A percentile compares a stretch with the other conserved stretches of the same genome.
These are phyloP conservation scores for Hymenochaete sp. DNA, from an alignment of 1,284 basidiomycete genomes.

Conservation along the genomic window DNA sequence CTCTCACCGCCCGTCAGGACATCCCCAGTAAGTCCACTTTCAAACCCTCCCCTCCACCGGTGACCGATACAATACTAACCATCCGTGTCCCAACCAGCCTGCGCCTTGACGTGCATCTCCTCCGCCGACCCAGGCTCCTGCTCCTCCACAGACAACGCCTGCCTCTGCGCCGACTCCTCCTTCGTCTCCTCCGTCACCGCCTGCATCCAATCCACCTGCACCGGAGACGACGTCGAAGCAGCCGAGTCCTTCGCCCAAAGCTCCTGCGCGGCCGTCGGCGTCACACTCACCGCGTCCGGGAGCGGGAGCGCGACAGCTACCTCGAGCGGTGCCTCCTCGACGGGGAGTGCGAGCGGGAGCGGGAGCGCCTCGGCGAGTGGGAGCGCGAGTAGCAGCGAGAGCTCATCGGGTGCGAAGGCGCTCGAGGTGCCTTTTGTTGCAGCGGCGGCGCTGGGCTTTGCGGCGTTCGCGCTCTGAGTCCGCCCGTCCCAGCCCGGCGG, in stretches of 20 bases:
- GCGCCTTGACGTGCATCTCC: slow-evolving; percentile 38
- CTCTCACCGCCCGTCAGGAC: slow-evolving; percentile 29
- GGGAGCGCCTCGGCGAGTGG: background rate
- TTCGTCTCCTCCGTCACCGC: slow-evolving; percentile 40
- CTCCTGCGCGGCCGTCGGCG: slow-evolving; percentile 44
- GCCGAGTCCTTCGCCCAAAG: slow-evolving; percentile 37
- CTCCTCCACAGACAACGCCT: slow-evolving; percentile 34
- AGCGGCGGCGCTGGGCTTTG: slow-evolving; percentile 34
- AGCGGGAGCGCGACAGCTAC: slow-evolving; percentile 14
- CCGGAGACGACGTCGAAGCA: slow-evolving; percentile 35
- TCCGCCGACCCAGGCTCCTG: slow-evolving; percentile 36
- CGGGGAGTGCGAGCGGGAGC: slow-evolving; percentile 1
- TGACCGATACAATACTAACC: background rate
- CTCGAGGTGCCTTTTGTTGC: slow-evolving; percentile 31
- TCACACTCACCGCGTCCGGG: slow-evolving; percentile 32
- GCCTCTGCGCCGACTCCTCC: slow-evolving; percentile 39
- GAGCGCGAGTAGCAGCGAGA: background rate
- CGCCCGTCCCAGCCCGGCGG: no score
- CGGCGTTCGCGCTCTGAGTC: slow-evolving; percentile 32
- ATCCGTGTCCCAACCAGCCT: slow-evolving; percentile 30
- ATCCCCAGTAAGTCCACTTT: slow-evolving; percentile 37
- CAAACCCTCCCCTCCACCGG: background rate
- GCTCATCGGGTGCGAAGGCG: slow-evolving; percentile 22
- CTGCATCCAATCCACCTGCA: slow-evolving; percentile 41
- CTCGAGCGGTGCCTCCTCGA: slow-evolving; percentile 13